phyloP scores from a whole-genome alignment of 768 basidiomycete genomes.

The Lentinus brumalis region DNA sequence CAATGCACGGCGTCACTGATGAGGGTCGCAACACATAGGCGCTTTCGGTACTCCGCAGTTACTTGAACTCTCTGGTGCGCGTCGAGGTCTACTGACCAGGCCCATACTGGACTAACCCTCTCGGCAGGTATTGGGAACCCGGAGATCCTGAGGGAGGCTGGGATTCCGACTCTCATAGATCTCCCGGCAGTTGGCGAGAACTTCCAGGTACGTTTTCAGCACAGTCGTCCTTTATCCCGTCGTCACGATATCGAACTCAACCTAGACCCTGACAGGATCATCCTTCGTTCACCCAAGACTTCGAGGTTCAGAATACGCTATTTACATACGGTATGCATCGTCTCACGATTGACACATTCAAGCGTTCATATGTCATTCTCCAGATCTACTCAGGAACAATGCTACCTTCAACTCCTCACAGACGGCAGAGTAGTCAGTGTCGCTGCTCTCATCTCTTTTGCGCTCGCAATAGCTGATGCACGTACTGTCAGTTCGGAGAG shows the following conservation, averaged over 20 bases:
- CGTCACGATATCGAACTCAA: no score
- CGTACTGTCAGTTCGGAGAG: not conserved
- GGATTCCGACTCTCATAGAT: constrained; percentile 6
- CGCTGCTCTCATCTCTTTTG: not conserved
- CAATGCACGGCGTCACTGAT: not conserved
- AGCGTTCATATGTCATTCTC: not conserved
- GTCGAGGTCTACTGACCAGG: no score
- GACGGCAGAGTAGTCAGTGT: constrained; percentile 2
- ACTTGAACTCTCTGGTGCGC: constrained; percentile 9
- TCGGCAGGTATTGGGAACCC: constrained; percentile 9
- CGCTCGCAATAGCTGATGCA: not conserved
- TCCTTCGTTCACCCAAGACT: not conserved
- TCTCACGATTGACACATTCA: no score
- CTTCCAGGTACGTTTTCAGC: not conserved
- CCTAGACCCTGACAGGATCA: not conserved
- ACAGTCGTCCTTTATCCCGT: not conserved
- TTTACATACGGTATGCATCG: constrained; percentile 3
- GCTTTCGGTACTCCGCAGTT: constrained; percentile 6
- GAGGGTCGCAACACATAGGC: not conserved
- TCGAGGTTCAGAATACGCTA: not conserved
- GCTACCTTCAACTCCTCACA: constrained; percentile 2
- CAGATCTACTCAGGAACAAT: constrained; percentile 7
- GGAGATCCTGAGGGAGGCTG: not conserved
- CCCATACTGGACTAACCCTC: no score
- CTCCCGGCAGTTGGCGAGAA: constrained; percentile 14